Conservation (phyloP, 805 yeast species). For the Limtongia smithiae region DNA sequence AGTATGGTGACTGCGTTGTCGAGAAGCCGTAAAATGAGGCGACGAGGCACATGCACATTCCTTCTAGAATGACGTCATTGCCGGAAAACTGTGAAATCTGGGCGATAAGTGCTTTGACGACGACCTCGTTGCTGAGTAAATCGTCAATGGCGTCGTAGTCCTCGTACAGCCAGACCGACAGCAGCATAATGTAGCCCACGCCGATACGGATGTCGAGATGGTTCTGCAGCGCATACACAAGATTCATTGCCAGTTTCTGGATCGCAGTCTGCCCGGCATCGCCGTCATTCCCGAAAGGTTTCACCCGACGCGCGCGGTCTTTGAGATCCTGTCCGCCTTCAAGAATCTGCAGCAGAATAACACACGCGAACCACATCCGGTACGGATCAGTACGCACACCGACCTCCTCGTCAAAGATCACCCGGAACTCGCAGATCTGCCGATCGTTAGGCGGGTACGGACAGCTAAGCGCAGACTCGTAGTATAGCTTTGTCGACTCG, state of each 20-base stretch:
- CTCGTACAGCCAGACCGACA: slow-evolving; percentile 74
- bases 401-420: slow-evolving; percentile 72
- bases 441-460: too few relatives aligned
- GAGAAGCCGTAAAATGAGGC: slow-evolving; percentile 81
- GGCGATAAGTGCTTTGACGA: slow-evolving; percentile 63
- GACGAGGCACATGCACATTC: slow-evolving; percentile 64
- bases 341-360: slow-evolving; percentile 59
- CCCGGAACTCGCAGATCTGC: too few relatives aligned
- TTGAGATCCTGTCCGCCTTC: slow-evolving; percentile 52
- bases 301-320: slow-evolving; percentile 49
- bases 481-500: slow-evolving; percentile 51
- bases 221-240: slow-evolving; percentile 59
- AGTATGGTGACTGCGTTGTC: slow-evolving; percentile 50
- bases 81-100: slow-evolving; percentile 47
- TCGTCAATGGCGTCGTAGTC: slow-evolving; percentile 73
- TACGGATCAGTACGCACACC: slow-evolving; percentile 77
- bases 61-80: slow-evolving; percentile 60
- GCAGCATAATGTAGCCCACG: slow-evolving; percentile 69
- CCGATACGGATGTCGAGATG: slow-evolving; percentile 67
- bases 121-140: slow-evolving; percentile 64
- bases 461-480: slow-evolving; percentile 63
- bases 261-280: slow-evolving; percentile 65
- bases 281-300: slow-evolving; percentile 51
- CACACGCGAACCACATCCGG: slow-evolving; percentile 76
- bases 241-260: slow-evolving; percentile 72